Base-by-base conservation (phyloP, 2,329 filamentous ascomycete species). In the Fusarium buxicola region DNA sequence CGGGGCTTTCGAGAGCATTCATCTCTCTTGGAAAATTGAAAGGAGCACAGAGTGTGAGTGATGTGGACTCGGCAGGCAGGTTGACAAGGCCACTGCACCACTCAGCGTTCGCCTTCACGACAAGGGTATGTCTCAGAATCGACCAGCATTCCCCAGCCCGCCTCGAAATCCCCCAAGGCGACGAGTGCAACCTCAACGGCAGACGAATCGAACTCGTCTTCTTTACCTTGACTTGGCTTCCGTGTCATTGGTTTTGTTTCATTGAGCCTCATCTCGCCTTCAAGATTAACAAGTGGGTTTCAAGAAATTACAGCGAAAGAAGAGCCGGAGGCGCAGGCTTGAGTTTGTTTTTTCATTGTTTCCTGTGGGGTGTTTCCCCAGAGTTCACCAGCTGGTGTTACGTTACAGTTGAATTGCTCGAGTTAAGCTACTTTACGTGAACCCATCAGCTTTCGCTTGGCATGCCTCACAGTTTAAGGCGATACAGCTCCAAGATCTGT, bases 121-220 rank as follows among this genome's bases (percentile, higher is more conserved):
- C 69, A 55, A 57, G 69, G 69, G 59, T 35, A 2, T 48, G 69
- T 71, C 61, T 71, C 69, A 71, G 57, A 61, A 58, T 63, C 60
- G 46, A 69, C 69, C 60, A 70, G 69, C 69, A 71, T 71, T 71
- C 69, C 69, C 69, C 69, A 71, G 55, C 48, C 60, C 65, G 51
- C 55, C 40, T 60, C 54, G 44, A 55, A 62, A 58, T 51, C 41
- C 48, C 46, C 51, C 43, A 51, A 60, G 55, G 35, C 31, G 40
- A 49, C 31, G 28, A 70, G 56, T 71, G 65, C 51, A 66, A 71
- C 69, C 58, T 59, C 46, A 53, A 66, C 69, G 69, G 67, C 69
- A 59, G 55, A 53, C 31, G 21, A 41, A 15, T 31, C 38, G 44
- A 47, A 49, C 51, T 47, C 53, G 39, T 55, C 45, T 47, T 68